phyloP scores from a whole-genome alignment of 129 eudicot genomes.

The Arctium lappa region DNA sequence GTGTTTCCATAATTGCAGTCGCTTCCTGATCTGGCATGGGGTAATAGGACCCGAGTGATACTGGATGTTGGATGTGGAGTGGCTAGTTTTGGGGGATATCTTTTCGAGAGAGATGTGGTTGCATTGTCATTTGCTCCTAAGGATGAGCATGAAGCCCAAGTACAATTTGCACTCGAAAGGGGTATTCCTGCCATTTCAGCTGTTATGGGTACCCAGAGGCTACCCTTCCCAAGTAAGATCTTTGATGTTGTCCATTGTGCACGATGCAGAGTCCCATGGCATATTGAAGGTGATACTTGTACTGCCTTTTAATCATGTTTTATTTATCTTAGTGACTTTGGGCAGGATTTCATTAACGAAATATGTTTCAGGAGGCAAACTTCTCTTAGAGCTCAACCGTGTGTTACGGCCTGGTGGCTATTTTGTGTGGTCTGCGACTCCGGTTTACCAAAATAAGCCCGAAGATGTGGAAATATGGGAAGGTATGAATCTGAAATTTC shows the following conservation, averaged over 20 bases:
- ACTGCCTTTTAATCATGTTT: neutral
- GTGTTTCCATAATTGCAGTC: conserved; percentile 29
- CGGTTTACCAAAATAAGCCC: conserved; percentile 49
- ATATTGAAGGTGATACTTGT: conserved; percentile 50
- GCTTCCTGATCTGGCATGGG: conserved; percentile 68
- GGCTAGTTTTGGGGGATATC: conserved; percentile 70
- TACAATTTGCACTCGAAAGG: conserved; percentile 69
- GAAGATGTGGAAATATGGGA: conserved; percentile 64
- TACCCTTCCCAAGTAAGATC: conserved; percentile 58
- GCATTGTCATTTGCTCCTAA: conserved; percentile 72
- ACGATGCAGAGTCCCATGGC: conserved; percentile 81
- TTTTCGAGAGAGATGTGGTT: conserved; percentile 62
- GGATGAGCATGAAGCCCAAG: conserved; percentile 81
- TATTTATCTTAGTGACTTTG: neutral
- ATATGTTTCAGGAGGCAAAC: conserved; percentile 52
- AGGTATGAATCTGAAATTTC: conserved; percentile 29
- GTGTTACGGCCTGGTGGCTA: conserved; percentile 69
- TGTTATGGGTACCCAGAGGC: conserved; percentile 67
- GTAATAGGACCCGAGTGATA: conserved; percentile 52
- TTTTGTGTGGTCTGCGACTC: conserved; percentile 84
- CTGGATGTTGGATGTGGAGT: conserved; percentile 79
- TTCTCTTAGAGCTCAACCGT: conserved; percentile 64
- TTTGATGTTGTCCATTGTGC: conserved; percentile 68
- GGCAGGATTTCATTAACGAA: neutral
- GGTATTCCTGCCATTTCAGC: conserved; percentile 76